Evolutionary conservation across 2,329 filamentous ascomycete genomes (phyloP).

Genomic region (Chrysoporthe austroafricana): DNA sequence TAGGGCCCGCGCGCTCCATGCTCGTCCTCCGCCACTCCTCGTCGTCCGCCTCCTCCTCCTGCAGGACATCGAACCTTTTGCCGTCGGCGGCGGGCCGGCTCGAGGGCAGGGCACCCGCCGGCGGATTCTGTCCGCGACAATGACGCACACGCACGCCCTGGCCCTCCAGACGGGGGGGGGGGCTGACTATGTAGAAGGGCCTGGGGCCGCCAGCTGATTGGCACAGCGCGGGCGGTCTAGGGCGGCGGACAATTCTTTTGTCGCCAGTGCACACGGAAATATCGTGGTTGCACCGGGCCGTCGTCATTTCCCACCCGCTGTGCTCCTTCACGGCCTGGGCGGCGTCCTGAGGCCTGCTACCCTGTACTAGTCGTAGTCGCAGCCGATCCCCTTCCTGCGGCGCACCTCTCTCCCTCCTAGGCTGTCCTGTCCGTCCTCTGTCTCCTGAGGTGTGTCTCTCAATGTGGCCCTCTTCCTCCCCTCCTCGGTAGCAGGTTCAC

Average conservation of each 20-base stretch:
- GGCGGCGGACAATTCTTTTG: slow-evolving; percentile 4
- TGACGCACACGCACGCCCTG: too few species aligned
- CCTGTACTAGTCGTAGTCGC: neutral
- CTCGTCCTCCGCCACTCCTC: too few species aligned
- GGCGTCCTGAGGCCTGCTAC: too few species aligned
- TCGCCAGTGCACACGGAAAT: slow-evolving; percentile 13
- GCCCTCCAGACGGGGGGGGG: neutral
- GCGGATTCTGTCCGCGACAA: too few species aligned
- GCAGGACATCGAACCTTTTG: too few species aligned
- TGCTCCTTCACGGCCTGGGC: slow-evolving; percentile 5
- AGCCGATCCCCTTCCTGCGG: neutral
- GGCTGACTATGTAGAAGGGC: neutral
- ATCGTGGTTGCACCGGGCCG: slow-evolving; percentile 13
- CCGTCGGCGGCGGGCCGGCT: too few species aligned
- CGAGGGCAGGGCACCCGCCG: too few species aligned
- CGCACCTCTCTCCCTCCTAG: too few species aligned
- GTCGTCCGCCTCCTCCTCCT: too few species aligned
- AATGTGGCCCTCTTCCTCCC: neutral
- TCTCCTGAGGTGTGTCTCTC: too few species aligned
- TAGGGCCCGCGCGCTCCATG: too few species aligned
- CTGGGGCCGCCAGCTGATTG: neutral
- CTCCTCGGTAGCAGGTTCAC: neutral
- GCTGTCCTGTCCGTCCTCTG: too few species aligned
- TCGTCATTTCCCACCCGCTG: slow-evolving; percentile 15
- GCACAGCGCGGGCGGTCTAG: neutral